Base-by-base conservation (phyloP, 2,329 filamentous ascomycete genomes). In the Uncinocarpus reesii region DNA sequence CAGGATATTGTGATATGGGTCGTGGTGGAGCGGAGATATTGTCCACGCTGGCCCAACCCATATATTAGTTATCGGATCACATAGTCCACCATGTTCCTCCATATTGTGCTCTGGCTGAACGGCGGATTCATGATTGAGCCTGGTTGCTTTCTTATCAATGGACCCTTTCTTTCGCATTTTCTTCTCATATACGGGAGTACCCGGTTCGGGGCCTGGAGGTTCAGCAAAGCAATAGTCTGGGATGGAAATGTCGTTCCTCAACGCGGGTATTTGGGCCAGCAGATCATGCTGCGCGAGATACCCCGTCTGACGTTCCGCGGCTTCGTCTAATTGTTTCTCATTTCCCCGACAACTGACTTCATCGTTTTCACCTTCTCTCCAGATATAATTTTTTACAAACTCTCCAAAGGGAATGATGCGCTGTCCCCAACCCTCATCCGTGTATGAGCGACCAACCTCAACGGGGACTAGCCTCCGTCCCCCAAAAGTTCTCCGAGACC, bases 251-350 rank as follows among this genome's bases (percentile, higher is more conserved):
- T 96, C 90, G 51, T 77, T 72, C 11, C 81, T 75, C 2, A 98
- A 71, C 1, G 72, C 65, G 0, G 89, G 88, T 10, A 98, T 82
- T 61, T 96, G 92, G 0, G 74, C 66, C 57, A 96, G 82, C 29
- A 98, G 76, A 56, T 90, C 80, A 66, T 96, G 87, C 61, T 98
- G 92, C 7, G 92, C 92, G 37, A 98, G 78, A 63, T 98, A 98
- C 10, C 82, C 86, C 8, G 75, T 79, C 35, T 66, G 58, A 1
- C 43, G 52, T 4, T 58, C 46, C 7, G 34, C 40, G 7, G 3
- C 29, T n/a, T 47, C 46, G 16, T 34, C 18, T 48, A n/a, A 41
- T 44, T 6, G 1, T 13, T 29, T 26, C 29, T 7, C 24, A 31
- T 23, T 7, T 47, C 32, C 3, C 42, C 41, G 11, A 29, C 31